These are phyloP conservation scores for Aegilops speltoides DNA, from an alignment of 176 grass and related monocot genomes.

Conservation along the genomic window DNA sequence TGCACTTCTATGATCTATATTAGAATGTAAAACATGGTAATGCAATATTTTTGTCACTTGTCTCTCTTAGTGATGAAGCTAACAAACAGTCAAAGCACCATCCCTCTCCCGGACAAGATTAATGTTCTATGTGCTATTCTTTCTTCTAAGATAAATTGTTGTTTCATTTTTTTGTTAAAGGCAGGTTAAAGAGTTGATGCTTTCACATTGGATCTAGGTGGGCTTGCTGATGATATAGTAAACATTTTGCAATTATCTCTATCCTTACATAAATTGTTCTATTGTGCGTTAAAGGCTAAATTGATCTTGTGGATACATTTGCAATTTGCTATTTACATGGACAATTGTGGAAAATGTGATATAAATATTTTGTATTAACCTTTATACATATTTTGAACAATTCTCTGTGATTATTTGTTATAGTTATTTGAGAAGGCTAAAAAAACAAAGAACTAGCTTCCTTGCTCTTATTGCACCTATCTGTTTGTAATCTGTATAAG, in stretches of 20 bases:
- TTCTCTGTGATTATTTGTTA: not conserved
- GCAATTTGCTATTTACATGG: not conserved
- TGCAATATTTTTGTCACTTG: not conserved
- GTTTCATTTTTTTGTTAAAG: constrained; percentile 35
- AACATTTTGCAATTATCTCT: constrained; percentile 26
- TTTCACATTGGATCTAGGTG: constrained; percentile 56
- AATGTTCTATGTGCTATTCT: not conserved
- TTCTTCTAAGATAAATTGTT: constrained; percentile 43
- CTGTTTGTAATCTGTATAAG: not conserved
- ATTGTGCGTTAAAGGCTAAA: not conserved
- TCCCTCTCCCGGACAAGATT: constrained; percentile 30
- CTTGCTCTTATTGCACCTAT: not conserved
- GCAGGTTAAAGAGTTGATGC: constrained; percentile 40
- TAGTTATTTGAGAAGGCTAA: not conserved
- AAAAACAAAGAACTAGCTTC: not conserved
- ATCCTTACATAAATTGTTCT: constrained; percentile 5
- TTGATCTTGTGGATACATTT: not conserved
- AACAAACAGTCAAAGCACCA: constrained; percentile 14
- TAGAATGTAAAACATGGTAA: constrained; percentile 3
- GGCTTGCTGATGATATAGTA: constrained; percentile 48
- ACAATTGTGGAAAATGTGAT: not conserved
- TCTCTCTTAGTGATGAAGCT: constrained; percentile 13
- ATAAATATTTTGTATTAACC: not conserved
- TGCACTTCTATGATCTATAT: constrained; percentile 16
- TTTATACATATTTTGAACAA: too few relatives aligned